Conservation (phyloP, 225 moss, liverwort and hornwort genomes). For the Sphagnum tenellum region DNA sequence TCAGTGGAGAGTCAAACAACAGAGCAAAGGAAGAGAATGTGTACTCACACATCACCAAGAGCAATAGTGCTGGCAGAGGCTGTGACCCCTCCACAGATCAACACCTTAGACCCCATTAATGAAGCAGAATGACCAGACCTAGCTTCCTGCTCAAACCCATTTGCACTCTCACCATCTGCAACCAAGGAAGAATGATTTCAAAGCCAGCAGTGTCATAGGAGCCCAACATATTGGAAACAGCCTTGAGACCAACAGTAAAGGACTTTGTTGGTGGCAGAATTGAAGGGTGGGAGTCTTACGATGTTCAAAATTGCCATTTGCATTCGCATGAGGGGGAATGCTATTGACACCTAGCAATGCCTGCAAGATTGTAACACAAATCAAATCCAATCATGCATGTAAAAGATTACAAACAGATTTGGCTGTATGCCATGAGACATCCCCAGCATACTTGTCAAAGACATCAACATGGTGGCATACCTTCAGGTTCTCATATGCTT, state of each 20-base stretch:
- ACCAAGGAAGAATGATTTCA: conserved; percentile 1
- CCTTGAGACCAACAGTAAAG: too few species aligned
- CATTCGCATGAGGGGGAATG: conserved; percentile 34
- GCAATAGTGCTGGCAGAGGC: conserved; percentile 26
- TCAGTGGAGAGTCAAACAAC: too few species aligned
- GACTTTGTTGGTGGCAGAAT: too few species aligned
- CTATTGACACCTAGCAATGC: conserved; percentile 39
- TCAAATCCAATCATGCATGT: conserved; percentile 22
- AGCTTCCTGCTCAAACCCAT: conserved; percentile 13
- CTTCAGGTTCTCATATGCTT: conserved; percentile 65
- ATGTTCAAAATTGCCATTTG: conserved; percentile 56
- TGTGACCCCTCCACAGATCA: conserved; percentile 31
- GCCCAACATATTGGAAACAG: conserved; percentile 15
- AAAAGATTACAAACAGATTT: conserved; percentile 4
- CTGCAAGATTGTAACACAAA: conserved; percentile 39
- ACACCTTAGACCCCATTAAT: conserved; percentile 25
- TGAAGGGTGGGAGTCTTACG: conserved; percentile 29
- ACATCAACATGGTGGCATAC: conserved; percentile 12
- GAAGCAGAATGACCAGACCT: conserved; percentile 28
- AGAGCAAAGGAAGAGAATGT: too few species aligned
- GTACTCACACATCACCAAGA: conserved; percentile 45
- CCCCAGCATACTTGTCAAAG: too few species aligned
- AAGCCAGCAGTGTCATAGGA: conserved; percentile 31
- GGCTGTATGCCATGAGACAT: not conserved
- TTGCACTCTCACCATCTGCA: not conserved